Evolutionary conservation across 192 early-diverging fungal species (phyloP).

Genomic region (Coemansia sp.): DNA sequence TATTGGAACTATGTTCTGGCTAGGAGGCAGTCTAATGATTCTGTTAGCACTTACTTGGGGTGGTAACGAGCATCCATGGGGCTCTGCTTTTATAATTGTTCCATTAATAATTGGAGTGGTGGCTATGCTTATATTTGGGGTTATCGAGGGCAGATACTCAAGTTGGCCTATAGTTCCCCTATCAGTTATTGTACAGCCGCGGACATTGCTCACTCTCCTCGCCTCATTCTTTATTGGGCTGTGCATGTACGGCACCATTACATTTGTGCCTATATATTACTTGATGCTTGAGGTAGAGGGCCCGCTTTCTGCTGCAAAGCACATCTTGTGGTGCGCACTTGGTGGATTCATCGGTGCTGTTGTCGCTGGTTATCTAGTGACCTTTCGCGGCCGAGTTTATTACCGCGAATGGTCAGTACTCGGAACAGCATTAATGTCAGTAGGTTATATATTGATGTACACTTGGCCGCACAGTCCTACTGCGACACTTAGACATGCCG

Average conservation of each 20-base stretch:
- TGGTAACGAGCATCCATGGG: conserved; percentile 64
- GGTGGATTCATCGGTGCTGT: conserved; percentile 30
- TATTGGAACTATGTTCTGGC: conserved; percentile 56
- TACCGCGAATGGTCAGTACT: conserved; percentile 45
- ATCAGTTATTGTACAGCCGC: conserved; percentile 21
- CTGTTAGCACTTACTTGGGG: conserved; percentile 62
- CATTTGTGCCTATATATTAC: conserved; percentile 56
- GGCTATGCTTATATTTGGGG: conserved; percentile 45
- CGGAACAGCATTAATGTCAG: conserved; percentile 42
- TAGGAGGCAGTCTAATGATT: conserved; percentile 59
- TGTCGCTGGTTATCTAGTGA: conserved; percentile 31
- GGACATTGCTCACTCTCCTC: conserved; percentile 33
- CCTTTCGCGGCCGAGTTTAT: conserved; percentile 26
- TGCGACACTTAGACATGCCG: conserved; percentile 19
- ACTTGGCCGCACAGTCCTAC: conserved; percentile 28
- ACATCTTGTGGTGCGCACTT: conserved; percentile 47
- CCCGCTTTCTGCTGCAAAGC: conserved; percentile 19
- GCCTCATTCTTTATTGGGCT: conserved; percentile 44
- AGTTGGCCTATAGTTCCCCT: conserved; percentile 68
- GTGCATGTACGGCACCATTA: conserved; percentile 52
- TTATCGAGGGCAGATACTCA: conserved; percentile 61
- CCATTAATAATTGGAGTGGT: conserved; percentile 53
- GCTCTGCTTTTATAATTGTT: conserved; percentile 49
- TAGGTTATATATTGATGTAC: conserved; percentile 51
- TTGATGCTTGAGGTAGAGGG: conserved; percentile 30